Conservation (phyloP, 2,329 filamentous ascomycete genomes). For the Endoconidiophora laricicola region DNA sequence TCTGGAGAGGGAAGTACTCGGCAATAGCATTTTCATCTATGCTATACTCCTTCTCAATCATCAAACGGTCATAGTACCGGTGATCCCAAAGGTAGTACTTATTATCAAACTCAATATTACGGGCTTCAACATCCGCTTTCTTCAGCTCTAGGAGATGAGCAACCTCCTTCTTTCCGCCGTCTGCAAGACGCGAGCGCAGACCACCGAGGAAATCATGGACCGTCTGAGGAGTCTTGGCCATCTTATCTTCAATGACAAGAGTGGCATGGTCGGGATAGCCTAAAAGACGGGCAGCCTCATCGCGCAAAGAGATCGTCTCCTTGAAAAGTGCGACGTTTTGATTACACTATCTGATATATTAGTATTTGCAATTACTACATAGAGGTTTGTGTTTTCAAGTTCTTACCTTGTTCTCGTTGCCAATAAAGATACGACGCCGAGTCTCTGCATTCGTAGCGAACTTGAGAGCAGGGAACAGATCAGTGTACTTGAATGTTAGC, state of each 20-base stretch:
- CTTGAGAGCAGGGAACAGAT: slow-evolving; percentile 62
- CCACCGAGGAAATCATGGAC: slow-evolving; percentile 60
- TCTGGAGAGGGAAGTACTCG: slow-evolving; percentile 66
- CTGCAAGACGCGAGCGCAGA: slow-evolving; percentile 46
- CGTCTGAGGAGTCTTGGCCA: slow-evolving; percentile 60
- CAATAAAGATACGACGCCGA: slow-evolving; percentile 51
- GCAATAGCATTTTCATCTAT: slow-evolving; percentile 67
- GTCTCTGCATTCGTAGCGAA: slow-evolving; percentile 56
- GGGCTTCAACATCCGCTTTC: slow-evolving; percentile 47
- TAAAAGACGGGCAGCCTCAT: slow-evolving; percentile 60
- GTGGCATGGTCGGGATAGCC: slow-evolving; percentile 64
- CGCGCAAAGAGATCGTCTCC: slow-evolving; percentile 56
- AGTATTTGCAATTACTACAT: background rate
- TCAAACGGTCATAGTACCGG: slow-evolving; percentile 62
- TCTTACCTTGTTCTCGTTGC: slow-evolving; percentile 60
- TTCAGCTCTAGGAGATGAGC: slow-evolving; percentile 57
- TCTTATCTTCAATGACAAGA: slow-evolving; percentile 66
- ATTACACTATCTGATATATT: slow-evolving; percentile 32
- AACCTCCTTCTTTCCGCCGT: slow-evolving; percentile 55
- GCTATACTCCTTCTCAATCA: slow-evolving; percentile 65
- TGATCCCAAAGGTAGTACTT: slow-evolving; percentile 75
- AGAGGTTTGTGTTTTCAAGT: background rate
- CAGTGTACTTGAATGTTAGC: slow-evolving; percentile 70
- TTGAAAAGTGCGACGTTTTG: slow-evolving; percentile 57
- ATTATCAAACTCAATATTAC: slow-evolving; percentile 42